phyloP scores from a whole-genome alignment of 441 rosid species.

The Croton setiger region DNA sequence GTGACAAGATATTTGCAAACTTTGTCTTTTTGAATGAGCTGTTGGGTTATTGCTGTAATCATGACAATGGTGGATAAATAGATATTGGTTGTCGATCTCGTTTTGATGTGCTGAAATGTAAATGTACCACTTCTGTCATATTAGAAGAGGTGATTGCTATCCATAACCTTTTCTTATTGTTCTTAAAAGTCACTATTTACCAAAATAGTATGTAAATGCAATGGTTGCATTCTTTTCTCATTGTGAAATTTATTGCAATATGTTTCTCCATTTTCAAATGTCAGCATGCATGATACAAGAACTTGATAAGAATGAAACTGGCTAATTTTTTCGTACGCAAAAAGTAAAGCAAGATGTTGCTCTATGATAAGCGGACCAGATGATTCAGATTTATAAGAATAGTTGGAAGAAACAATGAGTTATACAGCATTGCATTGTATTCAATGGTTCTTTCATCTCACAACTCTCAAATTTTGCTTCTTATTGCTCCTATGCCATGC shows the following conservation, averaged over 20 bases:
- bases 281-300: not conserved
- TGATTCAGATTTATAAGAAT: not conserved
- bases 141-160: not conserved
- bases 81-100: not conserved
- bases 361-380: not conserved
- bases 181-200: not conserved
- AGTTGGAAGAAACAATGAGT: not conserved
- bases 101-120: conserved; percentile 1
- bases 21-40: conserved; percentile 2
- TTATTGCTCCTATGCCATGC: not conserved
- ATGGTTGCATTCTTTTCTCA: not conserved
- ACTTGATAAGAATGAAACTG: not conserved
- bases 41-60: conserved; percentile 4
- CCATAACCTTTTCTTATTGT: not conserved
- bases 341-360: not conserved
- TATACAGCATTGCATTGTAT: not conserved
- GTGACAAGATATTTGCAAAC: conserved; percentile 6
- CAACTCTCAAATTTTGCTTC: not conserved
- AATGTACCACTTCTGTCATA: not conserved
- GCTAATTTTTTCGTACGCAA: not conserved
- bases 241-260: not conserved
- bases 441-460: not conserved
- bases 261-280: not conserved
- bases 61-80: not conserved
- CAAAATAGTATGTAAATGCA: not conserved